Conservation (phyloP, 768 basidiomycete species). For the Daedaleopsis sinensis region DNA sequence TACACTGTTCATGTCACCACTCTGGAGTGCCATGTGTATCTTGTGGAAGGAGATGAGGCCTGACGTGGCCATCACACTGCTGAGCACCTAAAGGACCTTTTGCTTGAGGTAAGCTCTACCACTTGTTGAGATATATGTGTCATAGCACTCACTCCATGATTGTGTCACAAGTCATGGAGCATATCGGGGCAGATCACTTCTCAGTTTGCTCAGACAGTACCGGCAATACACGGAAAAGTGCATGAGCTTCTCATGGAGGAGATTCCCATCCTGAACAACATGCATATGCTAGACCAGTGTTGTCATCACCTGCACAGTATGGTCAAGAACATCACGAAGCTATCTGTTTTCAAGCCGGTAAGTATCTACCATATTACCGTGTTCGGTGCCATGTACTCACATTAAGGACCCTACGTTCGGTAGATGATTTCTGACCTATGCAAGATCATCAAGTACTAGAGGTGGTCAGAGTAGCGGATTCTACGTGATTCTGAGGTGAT, state of each 20-base stretch:
- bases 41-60: conserved; percentile 26
- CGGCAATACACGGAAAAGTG: conserved; percentile 27
- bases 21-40: conserved; percentile 28
- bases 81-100: conserved; percentile 27
- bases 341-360: neutral
- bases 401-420: neutral
- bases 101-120: conserved; percentile 16
- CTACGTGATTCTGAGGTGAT: no score
- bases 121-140: no score
- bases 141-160: no score
- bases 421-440: conserved; percentile 2
- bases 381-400: no score
- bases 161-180: conserved; percentile 3
- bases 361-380: neutral
- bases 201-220: conserved; percentile 31
- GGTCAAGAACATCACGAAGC: conserved; percentile 11
- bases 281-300: neutral
- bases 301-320: conserved; percentile 11
- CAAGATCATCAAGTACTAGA: no score
- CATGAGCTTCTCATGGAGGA: neutral
- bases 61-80: conserved; percentile 32
- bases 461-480: no score
- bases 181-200: conserved; percentile 20
- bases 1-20: conserved; percentile 38
- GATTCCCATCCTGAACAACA: neutral